A percentile compares a stretch with the other conserved stretches of the same genome.
Evolutionary conservation across 2,329 filamentous ascomycete genomes (phyloP).

Genomic region (Curvularia sp.): DNA sequence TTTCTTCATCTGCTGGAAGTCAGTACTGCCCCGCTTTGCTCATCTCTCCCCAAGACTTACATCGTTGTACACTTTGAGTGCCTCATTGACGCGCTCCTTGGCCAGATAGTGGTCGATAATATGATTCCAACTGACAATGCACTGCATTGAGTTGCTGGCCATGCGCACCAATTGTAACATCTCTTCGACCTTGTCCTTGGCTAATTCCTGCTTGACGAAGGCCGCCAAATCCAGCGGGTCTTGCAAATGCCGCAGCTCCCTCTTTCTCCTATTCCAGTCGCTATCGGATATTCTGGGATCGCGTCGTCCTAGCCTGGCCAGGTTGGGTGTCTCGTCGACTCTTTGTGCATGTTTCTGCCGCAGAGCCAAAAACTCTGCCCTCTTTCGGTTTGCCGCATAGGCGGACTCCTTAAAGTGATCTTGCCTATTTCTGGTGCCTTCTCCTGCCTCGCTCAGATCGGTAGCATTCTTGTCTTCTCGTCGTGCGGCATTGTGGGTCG

Average conservation of each 20-base stretch:
- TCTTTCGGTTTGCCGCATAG: constrained; percentile 34
- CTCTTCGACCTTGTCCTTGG: constrained; percentile 66
- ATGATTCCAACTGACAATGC: constrained; percentile 86
- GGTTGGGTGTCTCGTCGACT: constrained; percentile 22
- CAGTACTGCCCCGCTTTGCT: constrained; percentile 13
- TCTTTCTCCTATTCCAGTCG: constrained; percentile 52
- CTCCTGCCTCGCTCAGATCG: constrained; percentile 19
- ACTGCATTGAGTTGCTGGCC: constrained; percentile 69
- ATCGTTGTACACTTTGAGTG: constrained; percentile 88
- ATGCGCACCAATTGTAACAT: constrained; percentile 72
- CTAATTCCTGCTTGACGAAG: constrained; percentile 68
- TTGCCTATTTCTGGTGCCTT: constrained; percentile 13
- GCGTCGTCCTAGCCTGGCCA: constrained; percentile 36
- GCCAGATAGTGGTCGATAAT: constrained; percentile 75
- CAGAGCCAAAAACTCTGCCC: constrained; percentile 31
- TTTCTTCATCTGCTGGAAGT: constrained; percentile 82
- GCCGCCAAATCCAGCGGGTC: constrained; percentile 78
- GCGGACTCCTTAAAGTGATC: constrained; percentile 40
- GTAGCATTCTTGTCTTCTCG: constrained; percentile 10
- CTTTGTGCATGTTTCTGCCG: constrained; percentile 12
- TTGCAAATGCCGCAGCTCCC: constrained; percentile 67
- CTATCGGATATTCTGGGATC: constrained; percentile 34
- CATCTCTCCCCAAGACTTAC: constrained; percentile 53
- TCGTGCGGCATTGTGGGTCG: constrained; percentile 19
- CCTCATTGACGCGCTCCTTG: constrained; percentile 65